phyloP scores from a whole-genome alignment of 495 filamentous ascomycete genomes.

The Penicillium canariense region DNA sequence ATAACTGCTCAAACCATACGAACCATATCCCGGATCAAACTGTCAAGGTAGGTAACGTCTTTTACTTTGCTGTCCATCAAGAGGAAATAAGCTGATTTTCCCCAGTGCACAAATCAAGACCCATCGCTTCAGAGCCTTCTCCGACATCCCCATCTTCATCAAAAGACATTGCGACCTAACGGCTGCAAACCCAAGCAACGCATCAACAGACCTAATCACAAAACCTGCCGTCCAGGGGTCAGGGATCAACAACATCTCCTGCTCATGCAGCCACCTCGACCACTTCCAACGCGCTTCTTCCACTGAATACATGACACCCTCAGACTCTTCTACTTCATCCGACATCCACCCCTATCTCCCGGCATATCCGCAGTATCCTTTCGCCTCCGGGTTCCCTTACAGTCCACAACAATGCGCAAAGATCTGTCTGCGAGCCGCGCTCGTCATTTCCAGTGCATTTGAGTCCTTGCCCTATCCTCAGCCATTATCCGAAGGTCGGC shows the following conservation, averaged over 20 bases:
- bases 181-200: constrained; percentile 30
- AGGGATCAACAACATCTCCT: constrained; percentile 34
- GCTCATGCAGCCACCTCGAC: constrained; percentile 34
- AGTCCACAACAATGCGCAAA: constrained; percentile 52
- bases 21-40: constrained; percentile 55
- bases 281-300: constrained; percentile 35
- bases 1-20: constrained; percentile 51
- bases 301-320: constrained; percentile 39
- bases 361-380: constrained; percentile 31
- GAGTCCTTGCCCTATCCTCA: constrained; percentile 51
- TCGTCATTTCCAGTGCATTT: constrained; percentile 52
- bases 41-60: constrained; percentile 47
- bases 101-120: constrained; percentile 58
- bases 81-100: background rate
- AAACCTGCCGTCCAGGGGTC: constrained; percentile 22
- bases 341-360: constrained; percentile 30
- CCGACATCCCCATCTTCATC: constrained; percentile 58
- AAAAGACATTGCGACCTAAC: constrained; percentile 58
- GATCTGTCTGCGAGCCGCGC: constrained; percentile 50
- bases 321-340: constrained; percentile 35
- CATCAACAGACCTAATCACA: constrained; percentile 22
- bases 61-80: background rate
- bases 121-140: constrained; percentile 60
- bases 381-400: constrained; percentile 47
- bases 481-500: constrained; percentile 28